Conservation (phyloP, 768 basidiomycete genomes). For the Kwoniella mangroviensis region DNA sequence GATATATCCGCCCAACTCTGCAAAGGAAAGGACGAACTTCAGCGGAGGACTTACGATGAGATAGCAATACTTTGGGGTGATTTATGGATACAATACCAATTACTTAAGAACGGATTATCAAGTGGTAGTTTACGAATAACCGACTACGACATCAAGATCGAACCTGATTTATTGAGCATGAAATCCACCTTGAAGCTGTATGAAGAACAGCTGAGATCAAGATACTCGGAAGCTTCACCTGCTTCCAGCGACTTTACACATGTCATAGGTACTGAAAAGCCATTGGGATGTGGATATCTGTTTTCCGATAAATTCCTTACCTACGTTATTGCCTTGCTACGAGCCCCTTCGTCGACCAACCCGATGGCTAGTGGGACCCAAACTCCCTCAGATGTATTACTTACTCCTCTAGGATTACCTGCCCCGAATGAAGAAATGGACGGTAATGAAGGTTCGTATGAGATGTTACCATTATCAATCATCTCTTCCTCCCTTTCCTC, state of each 20-base stretch:
- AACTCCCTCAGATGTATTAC: conserved; percentile 22
- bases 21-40: conserved; percentile 60
- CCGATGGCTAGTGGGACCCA: conserved; percentile 23
- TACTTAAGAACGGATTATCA: conserved; percentile 70
- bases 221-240: conserved; percentile 63
- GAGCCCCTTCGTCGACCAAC: conserved; percentile 57
- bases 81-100: conserved; percentile 72
- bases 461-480: conserved; percentile 66
- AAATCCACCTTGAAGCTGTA: conserved; percentile 65
- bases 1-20: background rate
- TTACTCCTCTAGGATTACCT: conserved; percentile 23
- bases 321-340: conserved; percentile 66
- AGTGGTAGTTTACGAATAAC: conserved; percentile 64
- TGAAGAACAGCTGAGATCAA: conserved; percentile 63
- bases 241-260: conserved; percentile 37
- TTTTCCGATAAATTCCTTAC: conserved; percentile 72
- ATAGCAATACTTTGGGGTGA: conserved; percentile 66
- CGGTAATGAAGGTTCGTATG: conserved; percentile 58
- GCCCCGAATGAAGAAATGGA: conserved; percentile 57
- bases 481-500: conserved; percentile 67
- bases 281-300: conserved; percentile 61
- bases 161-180: conserved; percentile 67
- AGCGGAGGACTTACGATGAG: conserved; percentile 69
- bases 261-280: conserved; percentile 35
- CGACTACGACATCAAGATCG: conserved; percentile 31